Conservation (phyloP, 2,329 filamentous ascomycete genomes). For the Xylaria multiplex region DNA sequence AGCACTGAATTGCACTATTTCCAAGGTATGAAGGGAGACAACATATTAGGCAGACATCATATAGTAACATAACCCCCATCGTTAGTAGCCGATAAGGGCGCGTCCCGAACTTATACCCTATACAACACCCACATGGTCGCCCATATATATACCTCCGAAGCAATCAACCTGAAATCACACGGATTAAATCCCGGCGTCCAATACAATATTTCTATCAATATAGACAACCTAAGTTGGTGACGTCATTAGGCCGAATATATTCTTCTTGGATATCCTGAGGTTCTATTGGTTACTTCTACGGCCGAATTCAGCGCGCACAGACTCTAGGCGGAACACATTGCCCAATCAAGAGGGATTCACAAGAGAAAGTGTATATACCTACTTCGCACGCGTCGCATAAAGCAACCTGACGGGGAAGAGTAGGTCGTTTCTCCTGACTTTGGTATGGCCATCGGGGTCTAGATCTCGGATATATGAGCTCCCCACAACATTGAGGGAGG, state of each 20-base stretch:
- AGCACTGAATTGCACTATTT: slow-evolving; percentile 1
- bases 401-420: too few species aligned
- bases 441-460: too few species aligned
- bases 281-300: neutral
- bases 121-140: too few species aligned
- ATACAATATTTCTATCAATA: too few species aligned
- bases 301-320: neutral
- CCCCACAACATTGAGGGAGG: too few species aligned
- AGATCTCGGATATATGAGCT: too few species aligned
- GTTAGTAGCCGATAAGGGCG: neutral
- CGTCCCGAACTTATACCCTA: neutral
- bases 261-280: neutral
- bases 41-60: neutral
- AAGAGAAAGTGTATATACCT: too few species aligned
- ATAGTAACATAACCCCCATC: neutral
- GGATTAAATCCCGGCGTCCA: too few species aligned
- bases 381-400: too few species aligned
- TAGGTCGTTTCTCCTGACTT: too few species aligned
- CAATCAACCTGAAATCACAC: neutral
- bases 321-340: neutral
- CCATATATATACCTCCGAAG: neutral
- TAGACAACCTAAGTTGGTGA: neutral
- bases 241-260: too few species aligned
- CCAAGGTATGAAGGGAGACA: neutral
- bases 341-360: neutral